These are phyloP conservation scores for Fusarium beomiforme DNA, from an alignment of 2,329 filamentous ascomycete genomes.

Conservation along the genomic window DNA sequence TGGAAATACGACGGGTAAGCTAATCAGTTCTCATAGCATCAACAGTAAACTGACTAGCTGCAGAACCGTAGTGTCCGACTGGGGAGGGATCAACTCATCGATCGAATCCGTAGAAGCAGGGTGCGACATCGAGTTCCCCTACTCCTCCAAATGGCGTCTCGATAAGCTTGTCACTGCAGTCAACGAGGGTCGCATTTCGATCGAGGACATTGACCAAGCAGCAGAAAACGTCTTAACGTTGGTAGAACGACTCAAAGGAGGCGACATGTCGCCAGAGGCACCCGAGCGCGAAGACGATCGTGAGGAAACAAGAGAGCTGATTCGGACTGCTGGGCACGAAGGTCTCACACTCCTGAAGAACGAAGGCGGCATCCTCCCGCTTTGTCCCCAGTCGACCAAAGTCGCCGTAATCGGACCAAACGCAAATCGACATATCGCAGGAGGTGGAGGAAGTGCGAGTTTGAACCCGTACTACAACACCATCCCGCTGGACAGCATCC, in stretches of 20 bases:
- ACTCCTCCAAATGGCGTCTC: conserved; percentile 64
- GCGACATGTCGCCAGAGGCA: conserved; percentile 65
- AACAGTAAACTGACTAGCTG: conserved; percentile 8
- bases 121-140: conserved; percentile 68
- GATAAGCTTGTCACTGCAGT: conserved; percentile 66
- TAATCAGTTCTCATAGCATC: background rate
- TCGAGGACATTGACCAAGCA: conserved; percentile 64
- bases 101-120: conserved; percentile 65
- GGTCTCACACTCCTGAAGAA: conserved; percentile 74
- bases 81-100: conserved; percentile 67
- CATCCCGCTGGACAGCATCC: conserved; percentile 69
- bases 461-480: conserved; percentile 76
- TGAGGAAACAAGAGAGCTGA: conserved; percentile 67
- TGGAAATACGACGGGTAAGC: conserved; percentile 69
- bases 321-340: conserved; percentile 69
- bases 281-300: conserved; percentile 66
- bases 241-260: conserved; percentile 69
- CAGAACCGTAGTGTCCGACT: conserved; percentile 67
- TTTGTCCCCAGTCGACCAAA: conserved; percentile 63
- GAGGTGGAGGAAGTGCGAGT: conserved; percentile 73
- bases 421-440: conserved; percentile 73
- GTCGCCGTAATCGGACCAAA: conserved; percentile 75
- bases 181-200: conserved; percentile 57
- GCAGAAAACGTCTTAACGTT: conserved; percentile 69
- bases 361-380: conserved; percentile 66